These are phyloP conservation scores for Cutaneotrichosporon dermatis DNA, from an alignment of 1,284 basidiomycete species.

Conservation along the genomic window DNA sequence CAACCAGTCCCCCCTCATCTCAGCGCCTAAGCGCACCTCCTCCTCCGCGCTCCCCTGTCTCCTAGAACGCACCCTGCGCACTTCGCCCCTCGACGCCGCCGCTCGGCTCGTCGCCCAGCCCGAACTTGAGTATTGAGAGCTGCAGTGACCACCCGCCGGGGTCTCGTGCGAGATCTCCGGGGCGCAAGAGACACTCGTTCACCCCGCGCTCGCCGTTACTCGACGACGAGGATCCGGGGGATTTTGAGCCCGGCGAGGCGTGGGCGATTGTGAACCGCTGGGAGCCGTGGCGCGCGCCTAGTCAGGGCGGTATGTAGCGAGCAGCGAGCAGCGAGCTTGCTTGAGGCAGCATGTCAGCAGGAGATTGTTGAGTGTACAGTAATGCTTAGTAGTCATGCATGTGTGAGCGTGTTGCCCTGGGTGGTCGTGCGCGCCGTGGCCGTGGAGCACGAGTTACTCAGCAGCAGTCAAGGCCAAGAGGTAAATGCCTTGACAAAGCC, in stretches of 20 bases:
- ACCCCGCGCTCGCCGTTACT: constrained; percentile 31
- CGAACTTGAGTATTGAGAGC: constrained; percentile 6
- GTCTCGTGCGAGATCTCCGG: neutral
- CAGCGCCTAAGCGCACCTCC: constrained; percentile 1
- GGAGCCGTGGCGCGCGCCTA: constrained; percentile 6
- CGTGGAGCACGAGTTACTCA: too few species aligned
- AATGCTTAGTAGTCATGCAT: too few species aligned
- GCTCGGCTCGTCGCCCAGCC: neutral
- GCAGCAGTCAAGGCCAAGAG: too few species aligned
- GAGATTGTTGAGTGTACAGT: too few species aligned
- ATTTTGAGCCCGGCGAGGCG: constrained; percentile 44
- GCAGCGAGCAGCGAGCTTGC: too few species aligned
- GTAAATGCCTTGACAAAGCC: too few species aligned
- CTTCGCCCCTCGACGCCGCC: neutral
- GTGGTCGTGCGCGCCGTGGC: too few species aligned
- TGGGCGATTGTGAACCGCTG: constrained; percentile 46
- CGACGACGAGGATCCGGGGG: constrained; percentile 46
- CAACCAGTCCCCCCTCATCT: neutral
- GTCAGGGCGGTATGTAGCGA: neutral
- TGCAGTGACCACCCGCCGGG: neutral
- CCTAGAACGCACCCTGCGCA: neutral
- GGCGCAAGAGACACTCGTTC: constrained; percentile 13
- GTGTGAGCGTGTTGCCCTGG: too few species aligned
- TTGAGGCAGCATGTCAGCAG: too few species aligned
- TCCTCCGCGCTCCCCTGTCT: neutral